Conservation (phyloP, 345 rosid genomes). For the Kernera saxatilis region DNA sequence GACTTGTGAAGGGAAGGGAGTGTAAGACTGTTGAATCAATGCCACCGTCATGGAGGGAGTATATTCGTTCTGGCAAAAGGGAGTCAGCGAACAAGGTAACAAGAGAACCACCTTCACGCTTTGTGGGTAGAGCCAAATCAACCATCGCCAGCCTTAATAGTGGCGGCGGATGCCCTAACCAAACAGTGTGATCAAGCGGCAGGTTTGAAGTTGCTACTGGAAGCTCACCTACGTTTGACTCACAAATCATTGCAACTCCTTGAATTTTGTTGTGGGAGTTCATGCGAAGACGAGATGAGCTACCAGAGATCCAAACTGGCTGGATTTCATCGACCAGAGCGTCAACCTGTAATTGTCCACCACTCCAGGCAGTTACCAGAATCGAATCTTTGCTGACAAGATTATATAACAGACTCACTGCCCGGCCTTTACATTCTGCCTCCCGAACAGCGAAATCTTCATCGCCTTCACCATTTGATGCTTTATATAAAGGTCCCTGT, state of each 20-base stretch:
- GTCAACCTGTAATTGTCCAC: slow-evolving; percentile 88
- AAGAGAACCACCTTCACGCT: slow-evolving; percentile 37
- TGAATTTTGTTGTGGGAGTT: slow-evolving; percentile 46
- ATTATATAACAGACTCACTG: slow-evolving; percentile 74
- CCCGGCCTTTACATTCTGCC: slow-evolving; percentile 76
- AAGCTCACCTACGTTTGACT: slow-evolving; percentile 43
- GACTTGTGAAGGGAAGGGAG: slow-evolving; percentile 91
- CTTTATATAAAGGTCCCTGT: slow-evolving; percentile 81
- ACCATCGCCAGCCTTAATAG: slow-evolving; percentile 82
- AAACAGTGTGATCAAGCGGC: slow-evolving; percentile 57
- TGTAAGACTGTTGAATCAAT: slow-evolving; percentile 80
- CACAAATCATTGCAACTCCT: slow-evolving; percentile 94
- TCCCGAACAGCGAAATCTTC: slow-evolving; percentile 49
- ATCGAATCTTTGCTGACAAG: slow-evolving; percentile 83
- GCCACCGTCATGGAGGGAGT: slow-evolving; percentile 74
- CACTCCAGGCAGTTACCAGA: slow-evolving; percentile 95
- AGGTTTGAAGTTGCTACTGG: slow-evolving; percentile 51
- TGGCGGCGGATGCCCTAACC: slow-evolving; percentile 91
- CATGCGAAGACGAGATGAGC: slow-evolving; percentile 67
- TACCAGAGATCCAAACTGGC: slow-evolving; percentile 81
- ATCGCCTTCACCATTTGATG: slow-evolving; percentile 48
- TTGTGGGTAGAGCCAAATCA: slow-evolving; percentile 80
- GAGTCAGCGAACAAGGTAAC: slow-evolving; percentile 67
- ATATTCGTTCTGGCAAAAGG: slow-evolving; percentile 77
- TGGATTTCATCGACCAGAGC: slow-evolving; percentile 97